Evolutionary conservation across 2,329 filamentous ascomycete species (phyloP).

Genomic region (Cladosporium sp.): DNA sequence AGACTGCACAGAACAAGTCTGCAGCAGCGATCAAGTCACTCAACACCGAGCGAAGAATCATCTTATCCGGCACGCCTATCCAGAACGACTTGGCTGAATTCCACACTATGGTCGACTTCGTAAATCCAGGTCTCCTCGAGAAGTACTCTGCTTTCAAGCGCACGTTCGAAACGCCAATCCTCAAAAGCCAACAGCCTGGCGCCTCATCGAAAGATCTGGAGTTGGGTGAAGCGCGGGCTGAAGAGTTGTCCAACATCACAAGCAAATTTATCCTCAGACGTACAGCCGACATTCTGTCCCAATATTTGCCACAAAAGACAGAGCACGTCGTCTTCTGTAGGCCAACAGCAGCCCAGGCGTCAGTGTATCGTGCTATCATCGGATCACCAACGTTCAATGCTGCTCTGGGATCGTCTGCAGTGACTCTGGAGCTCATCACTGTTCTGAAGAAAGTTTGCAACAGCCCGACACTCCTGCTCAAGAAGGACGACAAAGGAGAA

Average conservation of each 20-base stretch:
- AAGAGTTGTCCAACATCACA: conserved; percentile 58
- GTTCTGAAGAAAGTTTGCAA: conserved; percentile 73
- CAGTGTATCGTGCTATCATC: conserved; percentile 61
- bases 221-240: conserved; percentile 58
- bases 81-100: conserved; percentile 67
- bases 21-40: conserved; percentile 62
- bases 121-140: conserved; percentile 62
- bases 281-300: conserved; percentile 62
- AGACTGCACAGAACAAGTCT: conserved; percentile 65
- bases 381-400: conserved; percentile 59
- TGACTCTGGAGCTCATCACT: conserved; percentile 65
- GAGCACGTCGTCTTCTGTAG: conserved; percentile 65
- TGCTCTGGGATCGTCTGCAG: conserved; percentile 58
- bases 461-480: conserved; percentile 59
- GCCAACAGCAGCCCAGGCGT: conserved; percentile 57
- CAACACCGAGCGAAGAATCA: conserved; percentile 57
- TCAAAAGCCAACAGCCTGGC: conserved; percentile 60
- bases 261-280: conserved; percentile 62
- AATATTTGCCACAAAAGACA: conserved; percentile 63
- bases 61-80: conserved; percentile 63
- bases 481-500: conserved; percentile 43
- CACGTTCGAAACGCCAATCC: conserved; percentile 61
- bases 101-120: conserved; percentile 64
- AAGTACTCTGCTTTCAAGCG: conserved; percentile 60
- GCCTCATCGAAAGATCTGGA: conserved; percentile 59